phyloP scores from a whole-genome alignment of 2,329 filamentous ascomycete species.

The Sarocladiaceae sp. region DNA sequence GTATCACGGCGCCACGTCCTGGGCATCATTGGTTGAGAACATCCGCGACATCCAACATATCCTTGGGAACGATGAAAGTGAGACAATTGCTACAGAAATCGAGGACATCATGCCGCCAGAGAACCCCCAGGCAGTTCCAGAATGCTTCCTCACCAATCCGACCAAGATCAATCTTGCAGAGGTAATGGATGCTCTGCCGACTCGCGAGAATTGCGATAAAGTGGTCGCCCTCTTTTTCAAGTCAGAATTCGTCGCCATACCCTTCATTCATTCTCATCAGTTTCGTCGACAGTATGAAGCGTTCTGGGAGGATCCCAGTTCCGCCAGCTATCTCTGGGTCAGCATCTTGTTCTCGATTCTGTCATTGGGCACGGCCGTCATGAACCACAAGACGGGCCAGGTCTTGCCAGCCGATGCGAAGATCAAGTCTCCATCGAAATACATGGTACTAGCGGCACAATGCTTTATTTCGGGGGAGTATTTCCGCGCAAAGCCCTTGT shows the following conservation, averaged over 20 bases:
- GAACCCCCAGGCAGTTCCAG: neutral
- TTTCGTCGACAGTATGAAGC: constrained; percentile 42
- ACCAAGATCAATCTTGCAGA: constrained; percentile 21
- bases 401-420: constrained; percentile 26
- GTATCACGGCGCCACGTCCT: constrained; percentile 34
- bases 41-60: constrained; percentile 34
- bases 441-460: constrained; percentile 31
- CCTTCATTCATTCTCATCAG: constrained; percentile 34
- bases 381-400: neutral
- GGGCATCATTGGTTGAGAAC: constrained; percentile 34
- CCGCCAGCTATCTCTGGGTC: constrained; percentile 40
- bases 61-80: constrained; percentile 20
- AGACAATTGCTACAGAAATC: constrained; percentile 2
- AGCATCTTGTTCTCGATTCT: constrained; percentile 44
- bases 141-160: neutral
- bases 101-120: neutral
- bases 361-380: constrained; percentile 25
- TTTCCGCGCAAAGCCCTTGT: constrained; percentile 35
- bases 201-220: constrained; percentile 28
- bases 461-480: constrained; percentile 44
- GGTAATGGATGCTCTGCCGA: constrained; percentile 26
- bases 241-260: constrained; percentile 28
- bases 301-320: constrained; percentile 37
- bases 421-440: constrained; percentile 23
- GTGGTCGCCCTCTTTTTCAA: constrained; percentile 33